Conservation (phyloP, 1,284 basidiomycete genomes). For the Singerocomus inundabilis region DNA sequence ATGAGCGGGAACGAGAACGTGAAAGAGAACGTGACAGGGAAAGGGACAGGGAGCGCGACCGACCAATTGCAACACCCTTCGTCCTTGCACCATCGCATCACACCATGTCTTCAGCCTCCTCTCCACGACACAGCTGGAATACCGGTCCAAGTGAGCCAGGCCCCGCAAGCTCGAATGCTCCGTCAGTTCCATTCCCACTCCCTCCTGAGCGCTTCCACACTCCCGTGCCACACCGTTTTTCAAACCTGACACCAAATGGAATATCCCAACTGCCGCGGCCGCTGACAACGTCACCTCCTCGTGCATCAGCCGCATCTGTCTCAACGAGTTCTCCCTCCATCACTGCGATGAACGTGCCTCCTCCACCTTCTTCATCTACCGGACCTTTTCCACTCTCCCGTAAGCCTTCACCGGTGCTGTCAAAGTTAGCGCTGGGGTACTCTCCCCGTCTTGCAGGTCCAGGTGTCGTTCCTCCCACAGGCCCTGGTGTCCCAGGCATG, state of each 20-base stretch:
- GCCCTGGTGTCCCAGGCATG: constrained; percentile 26
- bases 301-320: constrained; percentile 16
- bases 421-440: constrained; percentile 30
- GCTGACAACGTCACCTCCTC: constrained; percentile 31
- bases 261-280: constrained; percentile 25
- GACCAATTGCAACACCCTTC: constrained; percentile 34
- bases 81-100: constrained; percentile 35
- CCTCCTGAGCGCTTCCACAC: constrained; percentile 30
- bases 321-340: constrained; percentile 16
- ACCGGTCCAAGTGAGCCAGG: constrained; percentile 24
- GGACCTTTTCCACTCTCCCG: constrained; percentile 26
- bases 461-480: constrained; percentile 29
- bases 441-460: constrained; percentile 33
- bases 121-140: constrained; percentile 31
- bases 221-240: constrained; percentile 29
- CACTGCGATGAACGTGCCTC: constrained; percentile 14
- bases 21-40: constrained; percentile 13
- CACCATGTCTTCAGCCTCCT: constrained; percentile 25
- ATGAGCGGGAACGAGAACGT: constrained; percentile 28
- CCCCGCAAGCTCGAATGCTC: constrained; percentile 8
- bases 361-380: constrained; percentile 18
- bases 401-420: constrained; percentile 27
- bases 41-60: constrained; percentile 27
- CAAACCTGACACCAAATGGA: constrained; percentile 24
- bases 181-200: constrained; percentile 16